Evolutionary conservation across 805 yeast genomes (phyloP), one percentile per base, ranked within the genome.

Genomic region (Cyberlindnera saturnus): DNA sequence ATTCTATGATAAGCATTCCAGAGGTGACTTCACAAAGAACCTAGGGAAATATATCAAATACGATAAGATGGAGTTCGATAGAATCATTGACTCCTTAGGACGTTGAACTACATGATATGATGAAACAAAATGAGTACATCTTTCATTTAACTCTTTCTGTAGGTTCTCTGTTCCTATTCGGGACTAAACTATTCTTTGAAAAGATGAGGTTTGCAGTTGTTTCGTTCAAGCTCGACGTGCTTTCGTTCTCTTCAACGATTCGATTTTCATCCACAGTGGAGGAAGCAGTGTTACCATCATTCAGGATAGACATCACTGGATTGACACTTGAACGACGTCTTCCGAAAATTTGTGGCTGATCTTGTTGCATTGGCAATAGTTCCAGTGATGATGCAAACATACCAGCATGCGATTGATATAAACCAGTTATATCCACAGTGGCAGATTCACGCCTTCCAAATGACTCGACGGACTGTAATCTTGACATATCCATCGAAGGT

Each of bases 1-100:
- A 55, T 84, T 91, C 59, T 82, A 86, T 62, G 88, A 85, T 53
- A 85, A 86, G 61, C 81, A 86, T 54, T 75, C 76, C 4, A 66
- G 65, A 26, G 79, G 81, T n/a, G 87, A 81, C 41, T 82, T 82
- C 53, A 72, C 89, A 18, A 86, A 86, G 61, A 79, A 84, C 55
- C 69, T 75, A 35, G 70, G 74, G 39, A 86, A 85, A 67, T 83
- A 86, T 54, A 75, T 86, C 59, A 82, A 81, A 63, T 83, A 77
- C 54, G 79, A 72, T 54, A 74, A 73, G 57, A 57, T 56, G 53
- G 73, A 71, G 53, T 60, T 73, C 45, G 76, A 71, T 45, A 48
- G 56, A 26, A 53, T 61, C 13, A 47, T 71, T 15, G 59, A 63
- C 9, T 61, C 71, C 5, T 45, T 71, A 28, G 53, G 54, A 5